A percentile compares a stretch with the other conserved stretches of the same genome.
These are phyloP conservation scores for Rhizopogon vulgaris DNA, from an alignment of 768 basidiomycete genomes.

Conservation along the genomic window DNA sequence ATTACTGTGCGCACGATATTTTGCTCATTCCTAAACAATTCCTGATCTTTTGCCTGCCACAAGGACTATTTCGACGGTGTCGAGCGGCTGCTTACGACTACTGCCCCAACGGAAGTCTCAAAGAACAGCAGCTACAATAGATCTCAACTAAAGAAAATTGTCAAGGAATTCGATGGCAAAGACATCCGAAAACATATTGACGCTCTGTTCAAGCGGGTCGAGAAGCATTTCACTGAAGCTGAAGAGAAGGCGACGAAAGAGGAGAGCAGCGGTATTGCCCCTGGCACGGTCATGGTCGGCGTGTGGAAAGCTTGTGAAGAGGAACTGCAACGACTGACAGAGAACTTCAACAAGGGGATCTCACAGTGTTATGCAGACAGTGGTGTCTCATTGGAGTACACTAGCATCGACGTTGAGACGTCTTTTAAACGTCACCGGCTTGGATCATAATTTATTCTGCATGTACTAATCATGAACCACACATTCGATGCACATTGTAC, in stretches of 20 bases:
- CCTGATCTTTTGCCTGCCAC: not conserved
- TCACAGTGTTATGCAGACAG: conserved; percentile 74
- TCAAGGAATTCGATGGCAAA: conserved; percentile 82
- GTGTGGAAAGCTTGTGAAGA: conserved; percentile 93
- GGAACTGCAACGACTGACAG: conserved; percentile 69
- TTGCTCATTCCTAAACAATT: not conserved
- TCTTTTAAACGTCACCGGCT: conserved; percentile 66
- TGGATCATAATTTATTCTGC: conserved; percentile 12
- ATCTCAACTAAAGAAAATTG: conserved; percentile 71
- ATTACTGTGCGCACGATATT: conserved; percentile 57
- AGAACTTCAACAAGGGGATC: conserved; percentile 62
- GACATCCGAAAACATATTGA: conserved; percentile 89
- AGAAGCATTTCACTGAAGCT: conserved; percentile 91
- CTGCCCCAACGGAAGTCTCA: conserved; percentile 69
- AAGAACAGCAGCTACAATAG: conserved; percentile 72
- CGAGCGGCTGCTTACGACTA: conserved; percentile 79
- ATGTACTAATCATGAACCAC: not conserved
- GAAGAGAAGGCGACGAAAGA: conserved; percentile 60
- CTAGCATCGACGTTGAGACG: conserved; percentile 64
- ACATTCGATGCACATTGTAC: conserved; percentile 1
- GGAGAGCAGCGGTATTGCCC: conserved; percentile 44
- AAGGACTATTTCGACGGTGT: conserved; percentile 95
- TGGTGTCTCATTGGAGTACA: conserved; percentile 71
- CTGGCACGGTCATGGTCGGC: conserved; percentile 65
- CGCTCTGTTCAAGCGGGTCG: conserved; percentile 80